Base-by-base conservation (phyloP, 257 asterid genomes). In the Solanum tarapatanum region DNA sequence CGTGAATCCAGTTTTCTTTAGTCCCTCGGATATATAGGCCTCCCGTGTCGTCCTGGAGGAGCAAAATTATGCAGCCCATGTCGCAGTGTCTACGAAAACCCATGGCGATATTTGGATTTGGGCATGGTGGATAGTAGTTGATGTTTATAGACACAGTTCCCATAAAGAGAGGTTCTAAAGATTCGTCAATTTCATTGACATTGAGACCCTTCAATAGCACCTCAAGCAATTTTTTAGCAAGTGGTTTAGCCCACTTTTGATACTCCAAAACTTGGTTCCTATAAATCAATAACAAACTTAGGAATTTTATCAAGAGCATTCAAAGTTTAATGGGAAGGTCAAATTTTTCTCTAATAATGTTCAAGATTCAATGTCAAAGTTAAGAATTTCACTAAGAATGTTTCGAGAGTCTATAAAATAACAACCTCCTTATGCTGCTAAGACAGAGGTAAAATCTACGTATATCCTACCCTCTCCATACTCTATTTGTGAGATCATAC, bases 41-140 rank as follows among this genome's bases (percentile, higher is more conserved):
- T 1, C 95, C 94, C 0, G 89, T 92, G n/a, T 93, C 94, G 3
- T 93, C 95, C 84, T 93, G 95, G 70, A 93, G 93, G 70, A 93
- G 94, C 69, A 92, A 12, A 1, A 95, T 91, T 6, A 93, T 90
- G 8, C 92, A 89, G 1, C 93, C 88, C 26, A 92, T 7, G 48
- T 93, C 95, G 3, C 94, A 89, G 26, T 93, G 96, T 13, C 87
- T 86, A 3, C 93, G 91, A 4, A 88, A 90, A 87, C 96, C 96
- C 9, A 91, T 86, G 30, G 90, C 89, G 19, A 92, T 90, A 73
- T 87, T 89, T 8, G 95, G 95, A 89, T 90, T 85, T 5, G 94
- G 95, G 28, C 95, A 93, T 11, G 33, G 73, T 26, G 96, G 94
- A 62, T 93, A 93, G 75, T 90, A 83, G 87, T 91, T 87, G 28